Base-by-base conservation (phyloP, 78 protist genomes). In the Dictyostelium purpureum region DNA sequence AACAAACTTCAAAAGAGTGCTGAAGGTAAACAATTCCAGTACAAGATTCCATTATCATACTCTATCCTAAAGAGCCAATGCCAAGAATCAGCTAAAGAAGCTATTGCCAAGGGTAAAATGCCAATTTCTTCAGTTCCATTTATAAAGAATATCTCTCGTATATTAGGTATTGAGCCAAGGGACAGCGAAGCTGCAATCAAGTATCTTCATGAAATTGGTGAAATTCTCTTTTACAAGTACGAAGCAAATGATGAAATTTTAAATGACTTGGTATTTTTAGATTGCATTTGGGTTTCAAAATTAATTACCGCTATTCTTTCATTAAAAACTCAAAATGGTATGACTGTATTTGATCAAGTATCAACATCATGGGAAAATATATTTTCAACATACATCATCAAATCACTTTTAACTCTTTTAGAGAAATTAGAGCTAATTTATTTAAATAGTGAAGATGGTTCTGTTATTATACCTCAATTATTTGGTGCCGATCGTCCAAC, bases 291-390 rank as follows among this genome's bases (percentile, higher is more conserved):
- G 92, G 18, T 85, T 63, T 85, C 92, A 7, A 73, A 54, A 12
- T 18, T 85, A 19, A 49, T 85, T 10, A 26, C 77, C 2, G 26
- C 77, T 0, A 69, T 73, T 16, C 33, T 45, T 6, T 42, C 33
- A 52, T 45, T 85, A n/a, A 70, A 69, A 42, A 79, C 76, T 73
- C 92, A 85, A 45, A 85, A 85, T 59, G 92, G 92, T 45, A 67
- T 67, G 54, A 24, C 77, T 0, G 35, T 85, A 0, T 37, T 57
- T 9, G 92, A 74, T 9, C 54, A 57, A 21, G 61, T 85, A 24
- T 6, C 65, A 10, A 42, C n/a, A 40, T 61, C 78, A 1, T 85
- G 81, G 81, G 51, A 51, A 9, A 21, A 31, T 3, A 21, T 38
- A 77, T 85, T 47, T 28, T 82, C 82, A 10, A 49, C 21, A 6